A percentile compares a stretch with the other conserved stretches of the same genome.
Conservation (phyloP, 345 rosid genomes). For the Raphanus sativus region DNA sequence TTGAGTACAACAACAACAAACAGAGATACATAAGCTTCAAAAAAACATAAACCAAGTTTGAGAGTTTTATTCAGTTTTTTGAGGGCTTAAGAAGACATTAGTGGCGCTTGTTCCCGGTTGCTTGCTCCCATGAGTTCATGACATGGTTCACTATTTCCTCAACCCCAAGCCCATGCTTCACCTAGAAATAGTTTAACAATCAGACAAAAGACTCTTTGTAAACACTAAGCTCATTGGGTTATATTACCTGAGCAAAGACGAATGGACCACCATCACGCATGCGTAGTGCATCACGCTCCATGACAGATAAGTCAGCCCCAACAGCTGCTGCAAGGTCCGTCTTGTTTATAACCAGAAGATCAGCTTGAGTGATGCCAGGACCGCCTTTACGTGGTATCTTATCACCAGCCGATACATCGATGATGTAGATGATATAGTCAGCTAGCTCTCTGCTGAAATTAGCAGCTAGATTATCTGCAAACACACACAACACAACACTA, state of each 20-base stretch:
- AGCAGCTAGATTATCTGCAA: conserved; percentile 92
- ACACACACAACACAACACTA: neutral
- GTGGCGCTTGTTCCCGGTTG: conserved; percentile 62
- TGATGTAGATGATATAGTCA: conserved; percentile 89
- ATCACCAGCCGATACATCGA: conserved; percentile 93
- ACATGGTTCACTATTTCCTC: conserved; percentile 75
- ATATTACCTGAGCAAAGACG: conserved; percentile 81
- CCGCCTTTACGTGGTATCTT: conserved; percentile 97
- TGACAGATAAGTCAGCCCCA: conserved; percentile 80
- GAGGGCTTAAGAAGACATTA: neutral
- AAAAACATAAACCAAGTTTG: conserved; percentile 6
- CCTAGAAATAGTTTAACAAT: conserved; percentile 38
- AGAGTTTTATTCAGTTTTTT: neutral
- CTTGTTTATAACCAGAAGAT: conserved; percentile 94
- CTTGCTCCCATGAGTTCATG: conserved; percentile 74
- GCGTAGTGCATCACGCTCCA: conserved; percentile 86
- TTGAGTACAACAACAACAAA: conserved; percentile 24
- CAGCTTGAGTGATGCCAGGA: conserved; percentile 98
- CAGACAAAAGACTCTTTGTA: neutral
- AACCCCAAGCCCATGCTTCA: conserved; percentile 79
- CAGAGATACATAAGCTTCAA: conserved; percentile 18
- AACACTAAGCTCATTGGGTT: conserved; percentile 4
- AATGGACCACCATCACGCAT: conserved; percentile 99
- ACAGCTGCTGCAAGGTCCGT: conserved; percentile 91
- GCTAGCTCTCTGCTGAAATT: conserved; percentile 97